phyloP scores from a whole-genome alignment of 768 basidiomycete genomes.

The Russula vinacea region DNA sequence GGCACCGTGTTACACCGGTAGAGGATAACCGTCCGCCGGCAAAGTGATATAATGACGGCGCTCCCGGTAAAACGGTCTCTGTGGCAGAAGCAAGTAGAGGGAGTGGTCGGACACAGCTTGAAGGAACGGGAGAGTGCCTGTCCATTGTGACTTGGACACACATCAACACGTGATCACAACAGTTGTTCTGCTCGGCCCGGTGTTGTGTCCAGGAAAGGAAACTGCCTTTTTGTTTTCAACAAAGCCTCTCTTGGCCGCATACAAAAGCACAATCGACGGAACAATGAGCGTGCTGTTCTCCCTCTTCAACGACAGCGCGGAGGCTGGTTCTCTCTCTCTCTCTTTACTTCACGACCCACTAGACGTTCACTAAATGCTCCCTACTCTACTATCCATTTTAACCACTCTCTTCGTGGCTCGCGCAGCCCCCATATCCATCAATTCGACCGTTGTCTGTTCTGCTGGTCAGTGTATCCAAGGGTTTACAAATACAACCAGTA shows the following conservation, averaged over 20 bases:
- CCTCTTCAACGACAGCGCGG: slow-evolving; percentile 10
- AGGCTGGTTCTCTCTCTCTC: slow-evolving; percentile 16
- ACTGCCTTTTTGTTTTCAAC: no score
- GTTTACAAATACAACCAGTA: slow-evolving; percentile 64
- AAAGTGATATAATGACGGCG: not conserved
- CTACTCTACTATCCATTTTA: slow-evolving; percentile 16
- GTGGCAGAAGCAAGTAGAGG: not conserved
- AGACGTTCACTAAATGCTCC: slow-evolving; percentile 16
- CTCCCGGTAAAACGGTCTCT: not conserved
- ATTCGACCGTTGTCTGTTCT: slow-evolving; percentile 69
- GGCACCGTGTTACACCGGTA: not conserved
- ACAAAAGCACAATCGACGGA: slow-evolving; percentile 4
- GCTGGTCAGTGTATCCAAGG: slow-evolving; percentile 87
- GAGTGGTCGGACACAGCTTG: not conserved
- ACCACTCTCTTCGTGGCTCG: not conserved
- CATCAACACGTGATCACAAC: not conserved
- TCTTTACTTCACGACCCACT: slow-evolving; percentile 8
- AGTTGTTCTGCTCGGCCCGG: not conserved
- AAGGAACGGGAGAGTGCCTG: not conserved
- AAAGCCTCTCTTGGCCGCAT: slow-evolving; percentile 6
- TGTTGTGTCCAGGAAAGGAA: slow-evolving; percentile 21
- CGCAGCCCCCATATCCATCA: slow-evolving; percentile 17
- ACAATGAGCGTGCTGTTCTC: not conserved
- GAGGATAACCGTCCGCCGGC: not conserved
- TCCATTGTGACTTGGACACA: no score